Evolutionary conservation across 345 rosid genomes (phyloP), one percentile per base, ranked within the genome.

Genomic region (Erodium maritimum): DNA sequence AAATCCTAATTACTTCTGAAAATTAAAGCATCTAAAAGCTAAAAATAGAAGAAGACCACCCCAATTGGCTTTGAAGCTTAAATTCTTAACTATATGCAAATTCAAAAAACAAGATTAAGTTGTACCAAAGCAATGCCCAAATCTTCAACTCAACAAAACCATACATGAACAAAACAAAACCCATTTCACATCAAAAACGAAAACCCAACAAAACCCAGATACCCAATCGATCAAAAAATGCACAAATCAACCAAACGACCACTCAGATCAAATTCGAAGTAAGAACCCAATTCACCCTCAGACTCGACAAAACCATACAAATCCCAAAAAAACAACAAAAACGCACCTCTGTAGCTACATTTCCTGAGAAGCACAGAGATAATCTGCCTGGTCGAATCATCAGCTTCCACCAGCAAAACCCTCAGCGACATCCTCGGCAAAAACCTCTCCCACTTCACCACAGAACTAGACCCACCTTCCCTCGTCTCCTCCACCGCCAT

Each of bases 381-480:
- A 52, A 93, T 87, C 75, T 93, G 96, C 57, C 99, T 74, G 11
- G 99, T 93, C 0, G 94, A 93, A 72, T 89, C 99, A 62, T 93
- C 99, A 21, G 95, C 87, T 75, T 93, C 99, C 4, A 89, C 91
- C 1, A 93, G 77, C 77, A 93, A 70, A 19, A 93, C 94, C 56
- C 88, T 80, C 16, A 89, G 73, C 1, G 69, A 78, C 69, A 87
- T 83, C 63, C 62, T 79, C 0, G 90, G 91, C 50, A 93, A 74
- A 66, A 89, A 79, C 63, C 65, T 79, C 73, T 78, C 94, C 95
- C 94, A 79, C 70, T 69, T 80, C 60, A 76, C 59, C 37, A 29
- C 37, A 29, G 37, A 29, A 29, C 37, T n/a, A 73, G 45, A 2
- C 80, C n/a, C n/a, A n/a, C 90, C 56, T 69, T 9, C n/a, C 53